These are phyloP conservation scores for Boletus coccyginus DNA, from an alignment of 768 basidiomycete species.

Conservation along the genomic window DNA sequence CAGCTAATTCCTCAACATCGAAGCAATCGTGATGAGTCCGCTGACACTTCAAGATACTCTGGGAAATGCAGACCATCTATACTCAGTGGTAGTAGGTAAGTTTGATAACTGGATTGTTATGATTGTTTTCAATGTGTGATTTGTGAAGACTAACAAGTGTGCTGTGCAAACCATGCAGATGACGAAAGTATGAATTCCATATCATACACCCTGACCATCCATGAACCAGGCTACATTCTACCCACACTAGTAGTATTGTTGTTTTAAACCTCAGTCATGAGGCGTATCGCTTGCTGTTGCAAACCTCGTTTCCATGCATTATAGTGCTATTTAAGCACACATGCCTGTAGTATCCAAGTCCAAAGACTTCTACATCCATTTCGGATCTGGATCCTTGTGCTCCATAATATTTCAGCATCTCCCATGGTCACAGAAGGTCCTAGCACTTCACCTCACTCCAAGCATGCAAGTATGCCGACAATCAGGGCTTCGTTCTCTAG, in stretches of 20 bases:
- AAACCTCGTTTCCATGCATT: neutral
- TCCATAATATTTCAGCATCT: neutral
- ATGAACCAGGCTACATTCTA: neutral
- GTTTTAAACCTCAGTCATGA: neutral
- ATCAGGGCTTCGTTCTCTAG: neutral
- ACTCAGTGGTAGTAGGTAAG: neutral
- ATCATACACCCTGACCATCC: neutral
- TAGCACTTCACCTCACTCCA: no score
- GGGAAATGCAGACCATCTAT: neutral
- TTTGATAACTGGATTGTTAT: neutral
- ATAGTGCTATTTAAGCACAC: constrained; percentile 5
- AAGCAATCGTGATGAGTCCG: neutral
- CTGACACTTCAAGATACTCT: neutral
- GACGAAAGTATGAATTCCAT: constrained; percentile 1
- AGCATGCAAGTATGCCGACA: no score
- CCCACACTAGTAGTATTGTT: neutral
- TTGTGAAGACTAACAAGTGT: neutral
- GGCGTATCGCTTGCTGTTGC: neutral
- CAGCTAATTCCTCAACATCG: neutral
- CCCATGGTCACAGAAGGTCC: neutral
- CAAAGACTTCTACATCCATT: neutral
- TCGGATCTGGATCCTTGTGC: no score
- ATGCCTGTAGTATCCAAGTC: neutral
- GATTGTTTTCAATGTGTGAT: neutral
- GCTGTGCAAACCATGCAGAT: constrained; percentile 4